These are phyloP conservation scores for Pholiota conissans DNA, from an alignment of 768 basidiomycete genomes.

Conservation along the genomic window DNA sequence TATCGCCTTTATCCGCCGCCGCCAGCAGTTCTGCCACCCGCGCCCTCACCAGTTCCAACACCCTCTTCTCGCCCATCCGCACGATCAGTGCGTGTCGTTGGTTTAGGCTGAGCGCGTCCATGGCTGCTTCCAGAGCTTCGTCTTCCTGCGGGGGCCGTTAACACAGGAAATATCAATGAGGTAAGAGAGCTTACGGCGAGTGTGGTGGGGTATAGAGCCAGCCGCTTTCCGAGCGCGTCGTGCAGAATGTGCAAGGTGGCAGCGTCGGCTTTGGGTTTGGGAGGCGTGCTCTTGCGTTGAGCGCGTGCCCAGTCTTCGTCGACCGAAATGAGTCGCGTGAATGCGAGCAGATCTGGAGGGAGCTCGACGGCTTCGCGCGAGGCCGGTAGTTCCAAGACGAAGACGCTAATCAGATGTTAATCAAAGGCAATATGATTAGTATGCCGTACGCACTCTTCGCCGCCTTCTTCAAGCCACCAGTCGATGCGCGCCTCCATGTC, in stretches of 20 bases:
- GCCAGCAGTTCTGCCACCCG: slow-evolving; percentile 17
- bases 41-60: slow-evolving; percentile 40
- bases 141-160: not conserved
- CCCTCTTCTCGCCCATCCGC: slow-evolving; percentile 77
- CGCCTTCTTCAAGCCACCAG: slow-evolving; percentile 91
- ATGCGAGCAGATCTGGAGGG: slow-evolving; percentile 59
- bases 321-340: slow-evolving; percentile 58
- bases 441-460: slow-evolving; percentile 71
- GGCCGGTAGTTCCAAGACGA: slow-evolving; percentile 44
- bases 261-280: slow-evolving; percentile 64
- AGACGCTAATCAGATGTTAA: slow-evolving; percentile 40
- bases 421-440: not conserved
- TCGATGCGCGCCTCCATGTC: slow-evolving; percentile 67
- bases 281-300: slow-evolving; percentile 64
- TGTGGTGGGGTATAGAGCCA: slow-evolving; percentile 56
- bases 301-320: slow-evolving; percentile 60
- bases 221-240: slow-evolving; percentile 49
- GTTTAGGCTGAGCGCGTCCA: slow-evolving; percentile 36
- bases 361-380: slow-evolving; percentile 28
- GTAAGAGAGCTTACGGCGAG: slow-evolving; percentile 22
- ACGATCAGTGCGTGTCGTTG: slow-evolving; percentile 68
- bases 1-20: not conserved
- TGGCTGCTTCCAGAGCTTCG: slow-evolving; percentile 16
- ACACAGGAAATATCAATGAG: not conserved
- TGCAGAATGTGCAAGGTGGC: slow-evolving; percentile 46